These are phyloP conservation scores for Candida tibetensis DNA, from an alignment of 805 yeast species.

Conservation along the genomic window DNA sequence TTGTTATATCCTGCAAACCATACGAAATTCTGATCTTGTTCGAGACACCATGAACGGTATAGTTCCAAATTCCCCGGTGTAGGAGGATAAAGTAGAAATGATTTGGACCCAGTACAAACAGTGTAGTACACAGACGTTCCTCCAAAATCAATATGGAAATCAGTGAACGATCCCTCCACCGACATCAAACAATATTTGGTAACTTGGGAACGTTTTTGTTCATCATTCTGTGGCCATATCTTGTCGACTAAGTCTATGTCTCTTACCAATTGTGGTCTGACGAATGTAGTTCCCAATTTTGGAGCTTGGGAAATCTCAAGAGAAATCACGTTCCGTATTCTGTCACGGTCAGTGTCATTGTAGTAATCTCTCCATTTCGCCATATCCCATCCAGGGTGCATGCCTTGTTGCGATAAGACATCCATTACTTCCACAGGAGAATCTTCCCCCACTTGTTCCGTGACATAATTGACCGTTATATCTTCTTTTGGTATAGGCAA, in stretches of 20 bases:
- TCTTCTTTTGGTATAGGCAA: slow-evolving; percentile 44
- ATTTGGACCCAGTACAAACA: slow-evolving; percentile 69
- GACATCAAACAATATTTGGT: slow-evolving; percentile 85
- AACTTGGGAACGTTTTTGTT: slow-evolving; percentile 50
- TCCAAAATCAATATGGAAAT: slow-evolving; percentile 88
- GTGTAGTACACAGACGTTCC: slow-evolving; percentile 92
- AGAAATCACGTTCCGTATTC: slow-evolving; percentile 77
- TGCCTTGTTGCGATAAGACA: slow-evolving; percentile 73
- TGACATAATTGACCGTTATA: slow-evolving; percentile 54
- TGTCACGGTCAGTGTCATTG: slow-evolving; percentile 48
- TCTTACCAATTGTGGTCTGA: slow-evolving; percentile 65
- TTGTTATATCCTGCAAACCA: slow-evolving; percentile 60
- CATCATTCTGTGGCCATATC: slow-evolving; percentile 49
- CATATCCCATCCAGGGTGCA: slow-evolving; percentile 63
- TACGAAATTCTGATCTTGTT: slow-evolving; percentile 54
- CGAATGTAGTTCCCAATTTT: slow-evolving; percentile 44
- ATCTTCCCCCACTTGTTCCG: slow-evolving; percentile 60
- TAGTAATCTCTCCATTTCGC: slow-evolving; percentile 75
- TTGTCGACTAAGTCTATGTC: slow-evolving; percentile 65
- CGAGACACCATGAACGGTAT: slow-evolving; percentile 72
- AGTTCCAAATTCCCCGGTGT: slow-evolving; percentile 56
- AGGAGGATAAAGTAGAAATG: slow-evolving; percentile 79
- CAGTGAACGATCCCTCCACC: slow-evolving; percentile 76
- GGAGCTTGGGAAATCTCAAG: slow-evolving; percentile 67
- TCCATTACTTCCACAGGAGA: slow-evolving; percentile 81